Evolutionary conservation across 1,139 yeast genomes (phyloP).

Genomic region (Hyphopichia buzzinii): DNA sequence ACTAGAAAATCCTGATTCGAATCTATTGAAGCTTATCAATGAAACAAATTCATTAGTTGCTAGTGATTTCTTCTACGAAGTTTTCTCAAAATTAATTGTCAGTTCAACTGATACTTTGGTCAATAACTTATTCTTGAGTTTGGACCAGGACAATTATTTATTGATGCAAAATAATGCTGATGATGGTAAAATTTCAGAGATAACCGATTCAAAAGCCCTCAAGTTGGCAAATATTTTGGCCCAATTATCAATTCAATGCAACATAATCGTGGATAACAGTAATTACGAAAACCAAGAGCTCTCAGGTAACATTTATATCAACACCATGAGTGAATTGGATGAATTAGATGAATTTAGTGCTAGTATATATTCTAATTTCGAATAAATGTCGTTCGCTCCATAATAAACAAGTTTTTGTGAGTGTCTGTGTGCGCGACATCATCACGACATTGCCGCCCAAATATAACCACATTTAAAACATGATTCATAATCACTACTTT

Average conservation of each 20-base stretch:
- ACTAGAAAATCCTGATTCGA: slow-evolving; percentile 38
- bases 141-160: slow-evolving; percentile 16
- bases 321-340: slow-evolving; percentile 51
- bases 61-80: slow-evolving; percentile 29
- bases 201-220: slow-evolving; percentile 25
- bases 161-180: slow-evolving; percentile 6
- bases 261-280: slow-evolving; percentile 47
- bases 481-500: background rate
- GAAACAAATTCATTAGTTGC: slow-evolving; percentile 39
- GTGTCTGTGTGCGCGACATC: background rate
- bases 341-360: slow-evolving; percentile 89
- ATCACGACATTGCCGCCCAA: background rate
- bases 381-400: slow-evolving; percentile 19
- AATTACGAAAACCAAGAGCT: slow-evolving; percentile 40
- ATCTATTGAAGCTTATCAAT: slow-evolving; percentile 44
- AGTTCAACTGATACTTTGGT: slow-evolving; percentile 30
- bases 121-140: slow-evolving; percentile 23
- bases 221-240: slow-evolving; percentile 73
- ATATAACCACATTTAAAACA: background rate
- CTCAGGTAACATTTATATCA: slow-evolving; percentile 42
- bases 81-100: slow-evolving; percentile 28
- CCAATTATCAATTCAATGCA: slow-evolving; percentile 64
- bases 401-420: too few species aligned
- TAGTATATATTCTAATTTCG: slow-evolving; percentile 83
- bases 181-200: slow-evolving; percentile 16